These are phyloP conservation scores for Fusarium decemcellulare DNA, from an alignment of 2,329 filamentous ascomycete genomes.

Conservation along the genomic window DNA sequence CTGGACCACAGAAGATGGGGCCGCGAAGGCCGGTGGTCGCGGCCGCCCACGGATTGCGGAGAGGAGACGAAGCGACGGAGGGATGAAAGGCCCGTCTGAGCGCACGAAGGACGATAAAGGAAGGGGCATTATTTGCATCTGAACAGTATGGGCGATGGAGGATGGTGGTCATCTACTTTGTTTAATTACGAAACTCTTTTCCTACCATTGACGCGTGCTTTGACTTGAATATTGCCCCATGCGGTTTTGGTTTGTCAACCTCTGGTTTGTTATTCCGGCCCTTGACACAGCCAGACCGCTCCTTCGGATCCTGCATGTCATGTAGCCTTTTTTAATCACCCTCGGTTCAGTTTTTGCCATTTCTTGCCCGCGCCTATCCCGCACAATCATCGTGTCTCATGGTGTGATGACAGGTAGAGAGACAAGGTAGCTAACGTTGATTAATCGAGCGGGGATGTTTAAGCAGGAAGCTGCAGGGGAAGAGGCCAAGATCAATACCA, in stretches of 20 bases:
- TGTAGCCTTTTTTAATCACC: slow-evolving; percentile 19
- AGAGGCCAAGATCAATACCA: not conserved
- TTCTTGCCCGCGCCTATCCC: not conserved
- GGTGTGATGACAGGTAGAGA: not conserved
- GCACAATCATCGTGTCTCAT: not conserved
- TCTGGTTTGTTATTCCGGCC: slow-evolving; percentile 12
- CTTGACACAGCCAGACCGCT: slow-evolving; percentile 13
- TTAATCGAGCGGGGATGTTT: not conserved
- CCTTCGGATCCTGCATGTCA: not conserved
- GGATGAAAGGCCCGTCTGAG: slow-evolving; percentile 33
- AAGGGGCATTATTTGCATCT: slow-evolving; percentile 50
- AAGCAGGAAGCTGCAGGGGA: not conserved
- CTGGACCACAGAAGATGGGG: slow-evolving; percentile 38
- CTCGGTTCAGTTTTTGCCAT: slow-evolving; percentile 11
- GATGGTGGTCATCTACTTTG: slow-evolving; percentile 65
- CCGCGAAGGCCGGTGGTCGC: slow-evolving; percentile 39
- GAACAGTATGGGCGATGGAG: slow-evolving; percentile 50
- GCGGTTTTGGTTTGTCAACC: slow-evolving; percentile 24
- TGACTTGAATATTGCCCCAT: slow-evolving; percentile 23
- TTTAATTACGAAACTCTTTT: slow-evolving; percentile 64
- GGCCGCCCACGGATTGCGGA: slow-evolving; percentile 20
- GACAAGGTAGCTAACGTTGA: not conserved
- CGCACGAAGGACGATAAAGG: slow-evolving; percentile 38
- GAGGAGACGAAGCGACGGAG: slow-evolving; percentile 24
- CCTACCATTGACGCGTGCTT: slow-evolving; percentile 37